Base-by-base conservation (phyloP, 1,284 basidiomycete species). In the Coniferiporia weirii region DNA sequence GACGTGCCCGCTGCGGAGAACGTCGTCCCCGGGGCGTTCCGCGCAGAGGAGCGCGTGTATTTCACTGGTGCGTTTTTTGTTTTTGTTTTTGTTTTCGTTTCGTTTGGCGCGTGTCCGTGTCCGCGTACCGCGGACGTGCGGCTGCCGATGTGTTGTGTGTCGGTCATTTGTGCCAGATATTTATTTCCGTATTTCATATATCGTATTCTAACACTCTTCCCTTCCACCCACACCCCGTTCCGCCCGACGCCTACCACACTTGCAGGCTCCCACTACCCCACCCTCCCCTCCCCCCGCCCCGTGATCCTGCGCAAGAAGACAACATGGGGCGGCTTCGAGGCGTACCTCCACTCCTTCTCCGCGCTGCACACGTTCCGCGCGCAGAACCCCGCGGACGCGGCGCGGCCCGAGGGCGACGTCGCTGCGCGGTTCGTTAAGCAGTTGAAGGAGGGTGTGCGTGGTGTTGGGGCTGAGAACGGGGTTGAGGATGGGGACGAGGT, bases 281-380 rank as follows among this genome's bases (percentile, higher is more conserved):
- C 68, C 19, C 72, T 84, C 10, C 76, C 79, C 15, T 57, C 67
- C 19, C 66, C 76, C 1, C 73, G 76, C 7, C 80, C 80, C 0
- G 76, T 85, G 55, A 75, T 89, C 56, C 74, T 92, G 74, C 77
- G 71, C 35, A 84, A 83, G 63, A 73, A 70, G 9, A 82, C 87
- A 77, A 80, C 78, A 0, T 87, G 88, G 84, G 70, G 77, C 4
- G 81, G 82, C 58, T 69, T 94, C 0, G 76, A 86, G 6, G 79
- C 71, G 0, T 95, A 93, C 69, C 72, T 94, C 9, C 76, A 83
- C 46, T 92, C 91, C 0, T 85, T 80, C 72, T 90, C 86, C 60
- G 77, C 90, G 1, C 71, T 91, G 36, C 83, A 91, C 63, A 84
- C 82, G 1, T 94, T 82, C 71, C 80, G 85, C 49, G 84, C 87